Evolutionary conservation across 192 early-diverging fungal genomes (phyloP), one percentile per base, ranked within the genome.

Genomic region (Mortierella hygrophila): DNA sequence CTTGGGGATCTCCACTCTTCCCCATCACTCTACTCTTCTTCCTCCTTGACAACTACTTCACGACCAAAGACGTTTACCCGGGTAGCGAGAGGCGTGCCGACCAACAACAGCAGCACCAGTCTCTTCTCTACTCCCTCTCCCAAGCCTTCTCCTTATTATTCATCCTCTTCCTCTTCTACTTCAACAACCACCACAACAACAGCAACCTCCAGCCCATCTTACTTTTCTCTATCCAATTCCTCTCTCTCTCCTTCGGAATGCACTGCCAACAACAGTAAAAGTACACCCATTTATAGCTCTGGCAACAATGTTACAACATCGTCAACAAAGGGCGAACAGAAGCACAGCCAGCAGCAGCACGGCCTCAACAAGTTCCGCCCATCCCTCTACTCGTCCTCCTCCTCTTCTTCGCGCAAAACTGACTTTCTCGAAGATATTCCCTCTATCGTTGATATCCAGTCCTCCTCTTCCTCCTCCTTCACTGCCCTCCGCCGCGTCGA

Each of bases 61-160:
- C 42, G 52, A 37, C 46, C 77, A 35, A 77, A n/a, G 29, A 81
- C 79, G 4, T 81, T 81, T 38, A 81, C 72, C 75, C 73, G 79
- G 1, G 46, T 81, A 18, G 42, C 73, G 3, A 74, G 60, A 37
- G 29, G 42, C 32, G 13, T 44, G 1, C 70, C 70, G 15, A 20
- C 40, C 29, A 40, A 38, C 77, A 38, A 18, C 77, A 52, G 41
- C 77, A 46, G 35, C 0, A 1, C 52, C 29, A 47, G 20, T 8
- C 38, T 57, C 70, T 18, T 32, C 7, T 37, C 54, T 6, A 75
- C 75, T 18, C 37, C 38, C 3, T 35, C 57, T 15, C 23, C 55
- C 38, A 41, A 38, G 49, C 26, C 52, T 18, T 21, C 75, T n/a
- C 37, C 54, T 38, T 65, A 23, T 40, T 38, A 57, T 26, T 23